Conservation (phyloP, 1,284 basidiomycete genomes). For the Athelia sp. region DNA sequence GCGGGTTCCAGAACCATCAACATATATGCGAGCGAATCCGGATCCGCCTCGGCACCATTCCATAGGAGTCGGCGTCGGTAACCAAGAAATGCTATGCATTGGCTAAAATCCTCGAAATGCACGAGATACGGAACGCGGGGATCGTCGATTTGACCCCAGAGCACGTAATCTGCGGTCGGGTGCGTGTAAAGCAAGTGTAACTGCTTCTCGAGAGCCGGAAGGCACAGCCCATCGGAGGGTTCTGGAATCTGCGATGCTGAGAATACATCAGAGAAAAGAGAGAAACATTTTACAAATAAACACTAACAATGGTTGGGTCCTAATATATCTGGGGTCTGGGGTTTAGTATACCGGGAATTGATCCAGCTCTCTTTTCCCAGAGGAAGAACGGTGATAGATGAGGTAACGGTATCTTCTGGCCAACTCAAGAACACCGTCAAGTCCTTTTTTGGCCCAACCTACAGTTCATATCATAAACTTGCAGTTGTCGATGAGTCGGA, state of each 20-base stretch:
- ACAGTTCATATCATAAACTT: not conserved
- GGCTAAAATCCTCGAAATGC: slow-evolving; percentile 2
- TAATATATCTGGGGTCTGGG: too few species aligned
- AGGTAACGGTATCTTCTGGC: slow-evolving; percentile 2
- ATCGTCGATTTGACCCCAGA: slow-evolving; percentile 7
- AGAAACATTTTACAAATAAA: not conserved
- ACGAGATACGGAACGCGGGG: slow-evolving; percentile 8
- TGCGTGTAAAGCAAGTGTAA: slow-evolving; percentile 5
- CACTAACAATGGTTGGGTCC: too few species aligned
- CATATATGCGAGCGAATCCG: slow-evolving; percentile 12
- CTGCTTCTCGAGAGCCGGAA: slow-evolving; percentile 7
- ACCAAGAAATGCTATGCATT: slow-evolving; percentile 5
- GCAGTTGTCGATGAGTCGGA: not conserved
- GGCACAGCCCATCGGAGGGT: slow-evolving; percentile 4
- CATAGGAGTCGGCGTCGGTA: slow-evolving; percentile 9
- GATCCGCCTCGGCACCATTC: slow-evolving; percentile 7
- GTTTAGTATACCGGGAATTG: too few species aligned
- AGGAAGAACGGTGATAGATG: not conserved
- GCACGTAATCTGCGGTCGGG: slow-evolving; percentile 9
- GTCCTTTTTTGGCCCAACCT: slow-evolving; percentile 12
- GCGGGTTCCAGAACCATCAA: slow-evolving; percentile 9
- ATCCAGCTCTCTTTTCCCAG: too few species aligned
- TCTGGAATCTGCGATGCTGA: not conserved
- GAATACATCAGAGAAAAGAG: not conserved
- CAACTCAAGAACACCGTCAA: slow-evolving; percentile 7